Conservation (phyloP, 345 rosid species). For the Eucalyptus pumila region DNA sequence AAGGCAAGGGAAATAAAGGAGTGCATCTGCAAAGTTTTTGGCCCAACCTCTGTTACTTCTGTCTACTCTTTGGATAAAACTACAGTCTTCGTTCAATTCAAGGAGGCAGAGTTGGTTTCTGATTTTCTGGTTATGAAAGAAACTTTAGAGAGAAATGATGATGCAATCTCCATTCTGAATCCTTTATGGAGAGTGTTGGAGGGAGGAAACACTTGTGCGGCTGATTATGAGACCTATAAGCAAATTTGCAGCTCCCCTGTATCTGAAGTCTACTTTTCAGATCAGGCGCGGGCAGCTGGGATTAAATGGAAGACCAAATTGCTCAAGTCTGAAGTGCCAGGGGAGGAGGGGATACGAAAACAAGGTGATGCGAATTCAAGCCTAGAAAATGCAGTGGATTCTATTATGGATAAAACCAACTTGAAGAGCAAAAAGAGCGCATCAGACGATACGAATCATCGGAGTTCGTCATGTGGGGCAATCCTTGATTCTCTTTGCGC, state of each 20-base stretch:
- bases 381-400: neutral
- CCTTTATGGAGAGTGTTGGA: slow-evolving; percentile 69
- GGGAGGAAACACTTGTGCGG: slow-evolving; percentile 69
- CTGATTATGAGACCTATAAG: slow-evolving; percentile 65
- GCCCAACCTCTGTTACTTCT: slow-evolving; percentile 39
- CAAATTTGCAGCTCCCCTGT: slow-evolving; percentile 72
- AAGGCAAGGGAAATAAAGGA: slow-evolving; percentile 55
- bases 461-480: neutral
- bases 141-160: slow-evolving; percentile 40
- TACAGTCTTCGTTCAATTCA: slow-evolving; percentile 72
- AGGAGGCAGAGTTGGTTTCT: slow-evolving; percentile 36
- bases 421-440: neutral
- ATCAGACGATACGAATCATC: neutral
- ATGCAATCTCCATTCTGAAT: slow-evolving; percentile 47
- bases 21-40: slow-evolving; percentile 59
- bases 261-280: slow-evolving; percentile 57
- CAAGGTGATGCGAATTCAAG: neutral
- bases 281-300: slow-evolving; percentile 70
- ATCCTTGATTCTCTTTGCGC: slow-evolving; percentile 6
- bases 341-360: neutral
- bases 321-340: neutral
- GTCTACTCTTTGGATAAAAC: slow-evolving; percentile 56
- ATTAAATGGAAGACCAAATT: slow-evolving; percentile 35
- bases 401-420: neutral
- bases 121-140: slow-evolving; percentile 59